Evolutionary conservation across 176 grass and related monocot genomes (phyloP).

Genomic region (Microstegium vimineum): DNA sequence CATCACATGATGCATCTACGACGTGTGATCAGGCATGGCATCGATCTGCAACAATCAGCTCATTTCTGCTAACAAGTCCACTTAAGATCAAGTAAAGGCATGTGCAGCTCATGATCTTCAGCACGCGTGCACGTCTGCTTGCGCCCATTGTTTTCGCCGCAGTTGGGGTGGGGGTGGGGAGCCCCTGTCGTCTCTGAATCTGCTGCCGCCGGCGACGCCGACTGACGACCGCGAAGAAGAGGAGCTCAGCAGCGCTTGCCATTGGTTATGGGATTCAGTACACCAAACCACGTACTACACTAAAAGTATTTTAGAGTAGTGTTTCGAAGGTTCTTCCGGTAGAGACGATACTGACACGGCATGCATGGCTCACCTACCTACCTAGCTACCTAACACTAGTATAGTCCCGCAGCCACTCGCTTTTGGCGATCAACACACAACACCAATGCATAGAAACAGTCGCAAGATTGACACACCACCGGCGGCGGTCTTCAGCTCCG

Average conservation of each 20-base stretch:
- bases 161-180: no score
- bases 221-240: neutral
- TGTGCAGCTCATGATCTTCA: no score
- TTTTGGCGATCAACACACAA: neutral
- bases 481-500: no score
- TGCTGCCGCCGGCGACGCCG: constrained; percentile 23
- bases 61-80: no score
- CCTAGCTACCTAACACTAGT: neutral
- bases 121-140: no score
- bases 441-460: neutral
- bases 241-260: neutral
- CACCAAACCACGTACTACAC: constrained; percentile 33
- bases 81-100: no score
- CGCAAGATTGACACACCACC: no score
- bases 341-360: neutral
- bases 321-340: constrained; percentile 35
- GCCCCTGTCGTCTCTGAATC: neutral
- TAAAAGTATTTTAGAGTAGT: constrained; percentile 6
- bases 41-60: no score
- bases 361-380: no score
- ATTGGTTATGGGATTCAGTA: constrained; percentile 35
- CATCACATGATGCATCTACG: no score
- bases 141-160: no score
- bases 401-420: neutral
- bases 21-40: no score